phyloP scores from a whole-genome alignment of 805 yeast genomes.

The Naumovozyma castellii region DNA sequence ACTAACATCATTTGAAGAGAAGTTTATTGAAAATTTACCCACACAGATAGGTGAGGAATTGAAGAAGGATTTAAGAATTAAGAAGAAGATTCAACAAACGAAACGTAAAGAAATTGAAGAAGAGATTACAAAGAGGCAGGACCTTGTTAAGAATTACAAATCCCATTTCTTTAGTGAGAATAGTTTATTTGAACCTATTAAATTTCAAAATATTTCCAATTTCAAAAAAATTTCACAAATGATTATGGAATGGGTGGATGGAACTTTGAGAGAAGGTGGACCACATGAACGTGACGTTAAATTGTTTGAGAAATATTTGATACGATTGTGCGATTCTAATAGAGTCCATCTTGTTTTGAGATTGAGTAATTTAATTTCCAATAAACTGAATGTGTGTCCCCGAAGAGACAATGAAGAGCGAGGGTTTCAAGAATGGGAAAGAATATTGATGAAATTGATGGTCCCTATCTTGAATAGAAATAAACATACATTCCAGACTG shows the following conservation, averaged over 20 bases:
- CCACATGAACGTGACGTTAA: slow-evolving; percentile 35
- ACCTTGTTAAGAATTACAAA: slow-evolving; percentile 5
- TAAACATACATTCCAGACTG: slow-evolving; percentile 17
- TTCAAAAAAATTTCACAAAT: slow-evolving; percentile 30
- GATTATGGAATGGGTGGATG: slow-evolving; percentile 32
- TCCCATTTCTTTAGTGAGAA: slow-evolving; percentile 15
- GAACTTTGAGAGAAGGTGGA: slow-evolving; percentile 22
- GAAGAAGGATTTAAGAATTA: slow-evolving; percentile 36
- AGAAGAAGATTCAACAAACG: slow-evolving; percentile 15
- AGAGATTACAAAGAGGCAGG: slow-evolving; percentile 9
- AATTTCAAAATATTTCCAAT: slow-evolving; percentile 29
- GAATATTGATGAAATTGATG: slow-evolving; percentile 14
- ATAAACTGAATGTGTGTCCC: slow-evolving; percentile 12
- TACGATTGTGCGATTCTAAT: slow-evolving; percentile 22
- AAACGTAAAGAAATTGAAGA: slow-evolving; percentile 14
- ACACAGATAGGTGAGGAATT: slow-evolving; percentile 55
- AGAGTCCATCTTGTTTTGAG: slow-evolving; percentile 19
- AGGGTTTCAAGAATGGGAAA: slow-evolving; percentile 28
- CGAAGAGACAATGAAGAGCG: slow-evolving; percentile 2
- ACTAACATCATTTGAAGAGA: slow-evolving; percentile 36
- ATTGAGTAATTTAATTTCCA: slow-evolving; percentile 17
- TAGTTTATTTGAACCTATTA: slow-evolving; percentile 22
- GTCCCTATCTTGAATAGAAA: slow-evolving; percentile 22
- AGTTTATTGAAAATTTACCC: slow-evolving; percentile 59
- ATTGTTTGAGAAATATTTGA: slow-evolving; percentile 30